Conservation (phyloP, 257 asterid species). For the Catharanthus roseus region DNA sequence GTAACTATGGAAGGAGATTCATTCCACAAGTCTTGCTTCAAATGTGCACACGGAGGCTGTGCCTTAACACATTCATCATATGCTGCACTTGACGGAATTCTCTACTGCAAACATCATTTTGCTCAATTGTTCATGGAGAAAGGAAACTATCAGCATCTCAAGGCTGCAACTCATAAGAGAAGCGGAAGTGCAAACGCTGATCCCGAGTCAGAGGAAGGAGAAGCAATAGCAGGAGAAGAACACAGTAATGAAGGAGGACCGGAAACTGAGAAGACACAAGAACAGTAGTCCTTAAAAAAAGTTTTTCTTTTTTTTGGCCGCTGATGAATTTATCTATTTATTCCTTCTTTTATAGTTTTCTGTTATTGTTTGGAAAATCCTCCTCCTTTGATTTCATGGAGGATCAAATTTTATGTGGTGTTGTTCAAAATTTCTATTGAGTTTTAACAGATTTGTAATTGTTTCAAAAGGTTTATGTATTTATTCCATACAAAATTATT, state of each 20-base stretch:
- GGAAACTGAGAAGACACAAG: conserved; percentile 8
- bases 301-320: not conserved
- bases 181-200: conserved; percentile 13
- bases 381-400: not conserved
- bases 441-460: not conserved
- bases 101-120: conserved; percentile 89
- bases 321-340: not conserved
- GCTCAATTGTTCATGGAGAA: conserved; percentile 87
- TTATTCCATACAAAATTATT: not conserved
- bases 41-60: conserved; percentile 93
- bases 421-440: conserved; percentile 4
- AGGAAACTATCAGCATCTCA: conserved; percentile 63
- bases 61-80: conserved; percentile 61
- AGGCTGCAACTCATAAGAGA: conserved; percentile 31
- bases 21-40: conserved; percentile 80
- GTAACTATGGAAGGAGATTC: conserved; percentile 74
- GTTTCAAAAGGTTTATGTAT: conserved; percentile 4
- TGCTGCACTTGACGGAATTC: conserved; percentile 81
- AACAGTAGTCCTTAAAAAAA: not conserved
- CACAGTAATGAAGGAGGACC: conserved; percentile 1
- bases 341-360: not conserved
- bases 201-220: conserved; percentile 5
- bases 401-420: conserved; percentile 9
- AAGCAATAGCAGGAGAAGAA: not conserved
- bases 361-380: not conserved